These are phyloP conservation scores for Lophiotrema nucula DNA, from an alignment of 495 filamentous ascomycete species.

Conservation along the genomic window DNA sequence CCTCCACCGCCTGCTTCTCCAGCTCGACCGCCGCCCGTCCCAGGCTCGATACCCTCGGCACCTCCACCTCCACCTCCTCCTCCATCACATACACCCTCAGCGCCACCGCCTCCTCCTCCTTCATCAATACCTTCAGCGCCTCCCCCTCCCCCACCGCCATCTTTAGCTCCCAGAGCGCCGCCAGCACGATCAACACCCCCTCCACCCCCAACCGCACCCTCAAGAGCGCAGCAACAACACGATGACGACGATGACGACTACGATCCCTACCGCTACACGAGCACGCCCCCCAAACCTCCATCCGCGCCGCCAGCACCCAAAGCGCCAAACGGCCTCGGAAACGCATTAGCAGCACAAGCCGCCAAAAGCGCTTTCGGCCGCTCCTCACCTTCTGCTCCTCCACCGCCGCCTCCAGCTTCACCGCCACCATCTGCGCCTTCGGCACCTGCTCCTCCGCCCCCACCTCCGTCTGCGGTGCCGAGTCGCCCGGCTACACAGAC, in stretches of 20 bases:
- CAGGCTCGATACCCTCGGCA: conserved; percentile 45
- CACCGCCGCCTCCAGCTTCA: conserved; percentile 30
- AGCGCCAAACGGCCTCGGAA: conserved; percentile 27
- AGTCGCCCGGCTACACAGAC: conserved; percentile 33
- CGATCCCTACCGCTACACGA: conserved; percentile 21
- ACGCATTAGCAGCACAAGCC: conserved; percentile 41
- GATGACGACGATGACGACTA: conserved; percentile 20
- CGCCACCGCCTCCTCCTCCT: conserved; percentile 49
- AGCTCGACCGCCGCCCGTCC: conserved; percentile 45
- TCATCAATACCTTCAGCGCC: conserved; percentile 55
- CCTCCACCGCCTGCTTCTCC: conserved; percentile 33
- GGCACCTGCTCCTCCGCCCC: conserved; percentile 34
- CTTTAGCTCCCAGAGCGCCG: conserved; percentile 26
- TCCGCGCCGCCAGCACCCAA: conserved; percentile 31
- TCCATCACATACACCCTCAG: conserved; percentile 55
- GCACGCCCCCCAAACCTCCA: conserved; percentile 12
- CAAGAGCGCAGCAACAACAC: conserved; percentile 23
- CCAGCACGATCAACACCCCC: conserved; percentile 21
- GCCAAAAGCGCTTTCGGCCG: conserved; percentile 43
- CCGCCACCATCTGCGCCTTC: conserved; percentile 33
- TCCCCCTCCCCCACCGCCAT: conserved; percentile 47
- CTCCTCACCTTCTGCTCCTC: conserved; percentile 31
- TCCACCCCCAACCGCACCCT: conserved; percentile 20
- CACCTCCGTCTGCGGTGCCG: conserved; percentile 37
- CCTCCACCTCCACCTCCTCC: conserved; percentile 52